These are phyloP conservation scores for Paspalum notatum DNA, from an alignment of 176 grass and related monocot species.

Conservation along the genomic window DNA sequence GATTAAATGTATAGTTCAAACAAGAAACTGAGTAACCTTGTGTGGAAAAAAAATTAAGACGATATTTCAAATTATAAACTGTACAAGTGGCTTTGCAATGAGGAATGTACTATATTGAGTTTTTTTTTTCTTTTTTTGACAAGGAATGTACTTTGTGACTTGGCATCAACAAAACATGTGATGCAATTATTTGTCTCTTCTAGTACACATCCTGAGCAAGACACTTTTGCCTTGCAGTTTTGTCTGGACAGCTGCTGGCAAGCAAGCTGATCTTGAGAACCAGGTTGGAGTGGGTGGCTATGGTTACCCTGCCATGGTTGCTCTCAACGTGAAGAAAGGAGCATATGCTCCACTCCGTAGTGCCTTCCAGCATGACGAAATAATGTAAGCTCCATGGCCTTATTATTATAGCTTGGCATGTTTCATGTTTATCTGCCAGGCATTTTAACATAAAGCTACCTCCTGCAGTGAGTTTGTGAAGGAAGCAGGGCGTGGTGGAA, in stretches of 20 bases:
- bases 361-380: constrained; percentile 79
- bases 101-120: background rate
- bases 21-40: background rate
- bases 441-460: constrained; percentile 16
- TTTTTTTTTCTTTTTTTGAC: no score
- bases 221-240: constrained; percentile 62
- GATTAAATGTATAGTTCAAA: background rate
- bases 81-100: no score
- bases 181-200: constrained; percentile 13
- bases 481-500: constrained; percentile 86
- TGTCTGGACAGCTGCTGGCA: constrained; percentile 84
- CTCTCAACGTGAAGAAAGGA: constrained; percentile 94
- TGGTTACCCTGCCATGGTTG: constrained; percentile 95
- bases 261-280: constrained; percentile 85
- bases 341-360: constrained; percentile 80
- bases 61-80: background rate
- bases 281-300: constrained; percentile 96
- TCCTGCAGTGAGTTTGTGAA: constrained; percentile 87
- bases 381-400: constrained; percentile 59
- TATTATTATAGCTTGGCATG: background rate
- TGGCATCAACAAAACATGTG: constrained; percentile 1
- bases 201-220: constrained; percentile 28
- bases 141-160: background rate
- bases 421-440: constrained; percentile 7
- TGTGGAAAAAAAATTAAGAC: background rate